phyloP scores from a whole-genome alignment of 768 basidiomycete genomes.

The Polyporus arcularius region DNA sequence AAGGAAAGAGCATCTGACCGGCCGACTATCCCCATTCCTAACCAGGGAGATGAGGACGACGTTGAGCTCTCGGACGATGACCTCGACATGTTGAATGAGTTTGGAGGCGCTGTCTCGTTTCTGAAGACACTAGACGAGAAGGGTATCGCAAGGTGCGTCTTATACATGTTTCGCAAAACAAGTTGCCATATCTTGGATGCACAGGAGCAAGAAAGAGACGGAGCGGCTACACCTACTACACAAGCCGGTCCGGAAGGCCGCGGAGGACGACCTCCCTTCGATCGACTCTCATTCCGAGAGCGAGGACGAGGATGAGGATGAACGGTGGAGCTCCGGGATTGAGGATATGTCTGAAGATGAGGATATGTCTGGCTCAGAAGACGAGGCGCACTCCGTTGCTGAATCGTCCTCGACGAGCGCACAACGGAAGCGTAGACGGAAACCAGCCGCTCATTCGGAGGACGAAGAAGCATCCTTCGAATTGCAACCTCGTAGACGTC shows the following conservation, averaged over 20 bases:
- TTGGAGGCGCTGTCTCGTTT: slow-evolving; percentile 65
- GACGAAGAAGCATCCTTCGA: slow-evolving; percentile 82
- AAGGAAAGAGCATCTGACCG: slow-evolving; percentile 65
- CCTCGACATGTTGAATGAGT: slow-evolving; percentile 63
- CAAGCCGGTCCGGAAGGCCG: slow-evolving; percentile 51
- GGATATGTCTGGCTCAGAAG: slow-evolving; percentile 24
- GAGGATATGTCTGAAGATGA: slow-evolving; percentile 37
- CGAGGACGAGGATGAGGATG: slow-evolving; percentile 55
- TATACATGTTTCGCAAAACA: not conserved
- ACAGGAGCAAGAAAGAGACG: slow-evolving; percentile 85
- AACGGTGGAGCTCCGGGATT: slow-evolving; percentile 49
- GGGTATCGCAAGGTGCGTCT: slow-evolving; percentile 74
- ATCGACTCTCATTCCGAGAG: slow-evolving; percentile 68
- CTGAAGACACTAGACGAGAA: slow-evolving; percentile 70
- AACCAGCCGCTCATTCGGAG: slow-evolving; percentile 32
- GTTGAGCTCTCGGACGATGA: slow-evolving; percentile 69
- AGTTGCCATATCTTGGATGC: not conserved
- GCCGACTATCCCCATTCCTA: slow-evolving; percentile 63
- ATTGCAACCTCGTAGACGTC: slow-evolving; percentile 53
- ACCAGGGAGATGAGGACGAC: slow-evolving; percentile 46
- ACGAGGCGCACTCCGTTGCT: slow-evolving; percentile 9
- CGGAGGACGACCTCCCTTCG: slow-evolving; percentile 65
- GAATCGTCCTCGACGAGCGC: slow-evolving; percentile 6
- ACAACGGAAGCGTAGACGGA: slow-evolving; percentile 20
- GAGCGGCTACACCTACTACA: slow-evolving; percentile 65